A percentile compares a stretch with the other conserved stretches of the same genome.
Evolutionary conservation across 1,139 yeast genomes (phyloP).

Genomic region (Saccharomyces hybrid): DNA sequence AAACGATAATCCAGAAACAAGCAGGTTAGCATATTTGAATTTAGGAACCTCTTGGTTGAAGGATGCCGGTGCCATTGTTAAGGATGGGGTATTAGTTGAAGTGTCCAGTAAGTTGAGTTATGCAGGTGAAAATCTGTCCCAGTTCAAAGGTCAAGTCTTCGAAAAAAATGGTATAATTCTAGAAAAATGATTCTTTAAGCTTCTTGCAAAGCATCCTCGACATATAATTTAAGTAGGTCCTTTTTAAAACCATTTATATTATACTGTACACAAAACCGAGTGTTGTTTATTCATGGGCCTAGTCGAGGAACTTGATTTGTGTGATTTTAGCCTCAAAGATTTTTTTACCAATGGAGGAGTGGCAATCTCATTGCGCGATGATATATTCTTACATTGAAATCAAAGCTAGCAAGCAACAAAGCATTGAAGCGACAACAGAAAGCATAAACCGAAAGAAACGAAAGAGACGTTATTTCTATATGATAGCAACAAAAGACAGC

Average conservation of each 20-base stretch:
- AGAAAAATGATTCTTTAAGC: not conserved
- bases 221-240: not conserved
- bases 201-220: not conserved
- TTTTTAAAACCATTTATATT: too few species aligned
- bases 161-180: slow-evolving; percentile 25
- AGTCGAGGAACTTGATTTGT: not conserved
- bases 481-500: not conserved
- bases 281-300: too few species aligned
- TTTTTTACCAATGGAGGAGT: not conserved
- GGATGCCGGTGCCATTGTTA: slow-evolving; percentile 58
- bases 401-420: not conserved
- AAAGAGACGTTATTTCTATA: not conserved
- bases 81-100: slow-evolving; percentile 55
- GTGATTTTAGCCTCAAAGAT: not conserved
- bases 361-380: not conserved
- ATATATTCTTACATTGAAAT: not conserved
- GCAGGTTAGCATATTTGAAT: slow-evolving; percentile 55
- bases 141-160: slow-evolving; percentile 47
- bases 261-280: not conserved
- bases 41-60: slow-evolving; percentile 72
- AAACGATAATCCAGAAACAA: slow-evolving; percentile 80
- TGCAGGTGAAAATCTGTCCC: slow-evolving; percentile 73
- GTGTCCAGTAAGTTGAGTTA: slow-evolving; percentile 70
- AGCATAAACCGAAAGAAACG: too few species aligned
- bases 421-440: too few species aligned